Conservation (phyloP, 2,329 filamentous ascomycete species). For the Sporothrix protearum region DNA sequence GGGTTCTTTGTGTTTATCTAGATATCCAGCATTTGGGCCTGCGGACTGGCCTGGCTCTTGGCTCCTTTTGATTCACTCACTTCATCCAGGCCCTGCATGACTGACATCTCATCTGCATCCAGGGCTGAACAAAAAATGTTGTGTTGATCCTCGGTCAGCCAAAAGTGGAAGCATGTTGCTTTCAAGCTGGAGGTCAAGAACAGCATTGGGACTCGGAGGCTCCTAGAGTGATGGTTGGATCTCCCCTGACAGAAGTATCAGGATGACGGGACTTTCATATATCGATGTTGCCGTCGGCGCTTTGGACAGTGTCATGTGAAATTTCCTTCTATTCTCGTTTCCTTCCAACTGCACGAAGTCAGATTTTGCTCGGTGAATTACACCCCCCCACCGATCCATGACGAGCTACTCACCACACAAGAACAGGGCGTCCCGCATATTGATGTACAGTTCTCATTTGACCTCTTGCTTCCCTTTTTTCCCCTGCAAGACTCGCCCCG, state of each 20-base stretch:
- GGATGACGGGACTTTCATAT: background rate
- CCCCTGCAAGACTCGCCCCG: conserved; percentile 9
- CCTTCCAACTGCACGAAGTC: background rate
- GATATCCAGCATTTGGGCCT: background rate
- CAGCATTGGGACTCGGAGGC: too few species aligned
- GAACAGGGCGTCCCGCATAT: background rate
- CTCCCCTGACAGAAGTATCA: background rate
- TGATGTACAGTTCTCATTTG: conserved; percentile 13
- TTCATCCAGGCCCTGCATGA: background rate
- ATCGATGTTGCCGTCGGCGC: too few species aligned
- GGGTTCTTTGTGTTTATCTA: background rate
- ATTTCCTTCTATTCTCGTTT: background rate
- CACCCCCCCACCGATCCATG: background rate
- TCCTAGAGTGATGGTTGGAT: background rate
- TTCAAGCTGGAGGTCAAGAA: background rate
- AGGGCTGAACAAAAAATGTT: background rate
- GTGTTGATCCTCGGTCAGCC: background rate
- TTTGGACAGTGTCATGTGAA: too few species aligned
- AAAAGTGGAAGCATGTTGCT: conserved; percentile 10
- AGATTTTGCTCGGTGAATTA: background rate
- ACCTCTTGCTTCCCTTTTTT: background rate
- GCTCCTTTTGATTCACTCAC: background rate
- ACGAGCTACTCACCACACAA: background rate
- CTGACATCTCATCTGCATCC: background rate
- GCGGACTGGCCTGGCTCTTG: background rate